Base-by-base conservation (phyloP, 1,284 basidiomycete species). In the Bjerkandera adusta region DNA sequence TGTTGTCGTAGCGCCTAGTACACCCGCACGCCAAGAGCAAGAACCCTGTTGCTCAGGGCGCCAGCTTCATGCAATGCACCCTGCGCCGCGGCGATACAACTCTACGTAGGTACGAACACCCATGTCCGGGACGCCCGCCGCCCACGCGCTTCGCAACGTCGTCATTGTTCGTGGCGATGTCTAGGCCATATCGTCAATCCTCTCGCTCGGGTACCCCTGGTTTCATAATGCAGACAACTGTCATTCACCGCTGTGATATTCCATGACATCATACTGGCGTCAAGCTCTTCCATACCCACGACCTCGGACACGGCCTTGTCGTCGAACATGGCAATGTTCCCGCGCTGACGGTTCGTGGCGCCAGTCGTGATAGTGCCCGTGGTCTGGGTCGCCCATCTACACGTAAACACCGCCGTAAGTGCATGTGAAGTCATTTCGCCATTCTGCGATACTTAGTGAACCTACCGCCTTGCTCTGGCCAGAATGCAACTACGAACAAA, bases 261-360 rank as follows among this genome's bases (percentile, higher is more conserved):
- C 13, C 16, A 34, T 42, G 40, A 42, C 40, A 33, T 42, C 40
- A 33, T 33, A 13, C n/a, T 10, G n/a, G 39, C 39, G 39, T 18
- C 27, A 30, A 30, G 15, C 4, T 18, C 12, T 20, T 18, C 16
- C 15, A 29, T 42, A 22, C 30, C 40, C 40, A 30, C 30, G 40
- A 42, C 40, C 25, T n/a, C 39, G 39, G 39, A 41, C 27, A 27
- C 39, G 25, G 26, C 8, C n/a, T 5, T 41, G 39, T 20, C 22
- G 27, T 10, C 25, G 39, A 30, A 29, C 13, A 20, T 8, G 12
- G 38, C 11, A 21, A 10, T 13, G n/a, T 15, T 18, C 40, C 40
- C 16, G 20, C n/a, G 40, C 40, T 20, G 27, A 32, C 22, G 20
- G 10, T 21, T 22, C 4, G 8, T 2, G 4, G 27, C 30, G 24